phyloP scores from a whole-genome alignment of 768 basidiomycete species.

The Phlebiopsis gigantea region DNA sequence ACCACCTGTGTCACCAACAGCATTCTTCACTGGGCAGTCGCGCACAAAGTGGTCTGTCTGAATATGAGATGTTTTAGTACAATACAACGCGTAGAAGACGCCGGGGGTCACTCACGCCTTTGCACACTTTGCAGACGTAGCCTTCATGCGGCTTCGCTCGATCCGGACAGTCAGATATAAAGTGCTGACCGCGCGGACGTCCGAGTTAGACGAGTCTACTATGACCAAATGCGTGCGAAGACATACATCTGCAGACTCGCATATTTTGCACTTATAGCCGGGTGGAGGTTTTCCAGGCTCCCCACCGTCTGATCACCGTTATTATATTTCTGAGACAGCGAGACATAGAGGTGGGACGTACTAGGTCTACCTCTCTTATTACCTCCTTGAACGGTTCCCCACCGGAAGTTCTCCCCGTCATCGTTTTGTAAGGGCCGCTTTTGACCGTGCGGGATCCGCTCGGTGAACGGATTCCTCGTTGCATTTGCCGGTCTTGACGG shows the following conservation, averaged over 20 bases:
- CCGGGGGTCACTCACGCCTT: conserved; percentile 40
- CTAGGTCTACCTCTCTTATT: conserved; percentile 55
- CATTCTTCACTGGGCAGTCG: conserved; percentile 80
- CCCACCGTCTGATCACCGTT: conserved; percentile 24
- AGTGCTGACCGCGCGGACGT: conserved; percentile 46
- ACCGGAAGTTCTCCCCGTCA: conserved; percentile 61
- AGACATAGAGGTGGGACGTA: conserved; percentile 21
- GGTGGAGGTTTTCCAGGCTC: conserved; percentile 55
- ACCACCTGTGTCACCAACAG: conserved; percentile 77
- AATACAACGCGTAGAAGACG: background rate
- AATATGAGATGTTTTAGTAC: background rate
- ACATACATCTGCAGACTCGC: conserved; percentile 68
- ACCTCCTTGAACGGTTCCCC: conserved; percentile 38
- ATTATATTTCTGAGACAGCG: background rate
- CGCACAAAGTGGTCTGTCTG: conserved; percentile 82
- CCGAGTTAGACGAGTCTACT: background rate
- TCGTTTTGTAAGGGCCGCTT: conserved; percentile 49
- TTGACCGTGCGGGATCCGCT: conserved; percentile 27
- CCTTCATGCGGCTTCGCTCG: conserved; percentile 72
- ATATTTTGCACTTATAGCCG: conserved; percentile 75
- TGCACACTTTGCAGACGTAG: conserved; percentile 86
- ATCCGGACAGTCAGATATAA: conserved; percentile 71
- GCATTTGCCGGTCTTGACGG: conserved; percentile 50
- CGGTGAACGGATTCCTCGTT: conserved; percentile 67
- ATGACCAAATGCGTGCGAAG: too few species aligned